Base-by-base conservation (phyloP, 2,329 filamentous ascomycete species). In the Trichoderma sp. region DNA sequence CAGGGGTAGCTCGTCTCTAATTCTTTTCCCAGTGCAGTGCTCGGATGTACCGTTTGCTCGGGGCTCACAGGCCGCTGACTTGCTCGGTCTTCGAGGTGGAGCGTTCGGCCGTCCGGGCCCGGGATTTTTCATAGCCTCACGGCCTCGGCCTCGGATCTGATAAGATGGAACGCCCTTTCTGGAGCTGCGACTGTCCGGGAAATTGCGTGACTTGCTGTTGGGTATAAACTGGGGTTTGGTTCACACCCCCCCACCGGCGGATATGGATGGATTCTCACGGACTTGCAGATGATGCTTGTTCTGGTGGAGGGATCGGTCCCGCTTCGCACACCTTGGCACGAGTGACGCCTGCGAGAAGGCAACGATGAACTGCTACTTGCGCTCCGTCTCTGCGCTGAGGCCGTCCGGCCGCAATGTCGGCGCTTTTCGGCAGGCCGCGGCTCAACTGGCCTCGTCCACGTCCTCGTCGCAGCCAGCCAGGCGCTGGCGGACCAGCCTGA, bases 51-150 rank as follows among this genome's bases (percentile, higher is more conserved):
- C 48, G 14, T 15, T 30, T 47, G 57, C 50, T 51, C 58, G 58
- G 58, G 3, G 30, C 30, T 34, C 9, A 30, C 30, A 34, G 19
- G n/a, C 26, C 58, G 34, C 24, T 45, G 14, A n/a, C 24, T 39
- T 41, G 48, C 60, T 72, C 71, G 71, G 71, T 64, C 55, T 64
- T 58, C 62, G 62, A 59, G 39, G 43, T 45, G 52, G 54, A 50
- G 34, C 54, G 48, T 54, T 54, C 48, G 59, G 59, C 34, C 17
- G 24, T 62, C 59, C 59, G 59, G 50, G 17, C 7, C 47, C 47
- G 47, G 47, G 28, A 10, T n/a, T 50, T 50, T 43, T 55, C 19
- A 60, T 60, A 50, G 34, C n/a, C 57, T 58, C 62, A 59, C 62
- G 47, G 45, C 54, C 52, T 58, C 45, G 62, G 51, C 17, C 45